Percentiles rank a stretch among this genome's conserved stretches.
phyloP scores from a whole-genome alignment of 352 stramenopile species.

The Hyaloperonospora arabidopsidis region DNA sequence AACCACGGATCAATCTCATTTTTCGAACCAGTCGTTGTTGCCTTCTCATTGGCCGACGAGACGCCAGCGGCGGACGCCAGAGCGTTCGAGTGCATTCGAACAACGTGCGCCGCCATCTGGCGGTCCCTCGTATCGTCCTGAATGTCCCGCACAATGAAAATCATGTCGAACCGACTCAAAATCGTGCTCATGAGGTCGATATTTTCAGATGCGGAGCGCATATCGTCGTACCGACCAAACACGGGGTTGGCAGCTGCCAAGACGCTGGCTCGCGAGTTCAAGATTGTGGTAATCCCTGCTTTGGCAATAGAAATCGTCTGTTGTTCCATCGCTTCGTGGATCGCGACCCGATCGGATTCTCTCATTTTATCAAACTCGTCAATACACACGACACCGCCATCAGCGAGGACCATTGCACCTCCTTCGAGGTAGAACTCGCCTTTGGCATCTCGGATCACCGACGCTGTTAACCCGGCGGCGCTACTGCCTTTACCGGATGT shows the following conservation, averaged over 20 bases:
- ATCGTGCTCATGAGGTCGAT: conserved; percentile 99
- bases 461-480: conserved; percentile 95
- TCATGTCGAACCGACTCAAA: conserved; percentile 98
- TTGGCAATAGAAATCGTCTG: conserved; percentile 99
- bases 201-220: conserved; percentile 96
- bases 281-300: conserved; percentile 97
- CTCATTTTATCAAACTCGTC: conserved; percentile 97
- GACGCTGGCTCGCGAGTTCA: conserved; percentile 91
- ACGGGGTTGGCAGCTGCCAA: conserved; percentile 96
- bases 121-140: conserved; percentile 93
- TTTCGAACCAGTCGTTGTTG: background rate
- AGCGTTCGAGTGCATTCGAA: conserved; percentile 95
- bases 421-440: conserved; percentile 98
- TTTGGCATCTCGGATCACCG: conserved; percentile 90
- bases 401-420: conserved; percentile 96
- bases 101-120: conserved; percentile 96
- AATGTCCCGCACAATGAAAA: conserved; percentile 98
- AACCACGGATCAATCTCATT: conserved; percentile 71
- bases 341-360: conserved; percentile 92
- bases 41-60: conserved; percentile 16
- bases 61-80: conserved; percentile 23
- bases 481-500: conserved; percentile 97
- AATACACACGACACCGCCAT: conserved; percentile 98
- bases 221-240: conserved; percentile 97
- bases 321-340: conserved; percentile 99